Conservation (phyloP, 768 basidiomycete genomes). For the Kwoniella dejecticola region DNA sequence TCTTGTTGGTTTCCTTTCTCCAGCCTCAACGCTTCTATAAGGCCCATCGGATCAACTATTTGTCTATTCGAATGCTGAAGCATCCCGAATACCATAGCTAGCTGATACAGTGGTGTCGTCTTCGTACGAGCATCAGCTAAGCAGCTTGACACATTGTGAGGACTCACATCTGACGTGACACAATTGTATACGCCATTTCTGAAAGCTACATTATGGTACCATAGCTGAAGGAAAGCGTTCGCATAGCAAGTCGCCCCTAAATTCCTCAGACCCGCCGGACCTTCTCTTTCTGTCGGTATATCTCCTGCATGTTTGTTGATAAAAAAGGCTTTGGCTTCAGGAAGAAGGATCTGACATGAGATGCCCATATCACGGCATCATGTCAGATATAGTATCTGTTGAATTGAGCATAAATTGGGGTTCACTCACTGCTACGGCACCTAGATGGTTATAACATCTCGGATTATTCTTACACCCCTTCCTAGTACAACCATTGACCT, state of each 20-base stretch:
- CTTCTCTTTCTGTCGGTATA: conserved; percentile 15
- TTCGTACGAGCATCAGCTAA: conserved; percentile 47
- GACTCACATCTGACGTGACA: conserved; percentile 67
- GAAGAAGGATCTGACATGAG: conserved; percentile 26
- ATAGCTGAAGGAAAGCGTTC: conserved; percentile 92
- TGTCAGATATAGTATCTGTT: no score
- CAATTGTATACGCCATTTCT: conserved; percentile 80
- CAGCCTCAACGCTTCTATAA: conserved; percentile 81
- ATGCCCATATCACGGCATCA: no score
- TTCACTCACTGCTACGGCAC: conserved; percentile 77
- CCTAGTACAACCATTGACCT: conserved; percentile 23
- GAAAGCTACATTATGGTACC: conserved; percentile 85
- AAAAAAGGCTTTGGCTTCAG: conserved; percentile 31
- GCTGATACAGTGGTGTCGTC: conserved; percentile 56
- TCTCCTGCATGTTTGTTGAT: conserved; percentile 61
- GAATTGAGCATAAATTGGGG: no score
- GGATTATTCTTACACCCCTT: conserved; percentile 72
- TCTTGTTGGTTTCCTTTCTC: conserved; percentile 89
- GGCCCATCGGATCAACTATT: conserved; percentile 78
- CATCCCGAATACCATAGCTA: conserved; percentile 67
- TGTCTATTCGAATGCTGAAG: conserved; percentile 71
- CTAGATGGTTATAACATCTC: conserved; percentile 83
- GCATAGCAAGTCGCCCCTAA: conserved; percentile 97
- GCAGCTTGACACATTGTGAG: conserved; percentile 60
- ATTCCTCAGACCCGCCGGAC: conserved; percentile 59